Percentiles rank a stretch among this genome's conserved stretches.
These are phyloP conservation scores for Trapa bicornis DNA, from an alignment of 345 rosid species.

Conservation along the genomic window DNA sequence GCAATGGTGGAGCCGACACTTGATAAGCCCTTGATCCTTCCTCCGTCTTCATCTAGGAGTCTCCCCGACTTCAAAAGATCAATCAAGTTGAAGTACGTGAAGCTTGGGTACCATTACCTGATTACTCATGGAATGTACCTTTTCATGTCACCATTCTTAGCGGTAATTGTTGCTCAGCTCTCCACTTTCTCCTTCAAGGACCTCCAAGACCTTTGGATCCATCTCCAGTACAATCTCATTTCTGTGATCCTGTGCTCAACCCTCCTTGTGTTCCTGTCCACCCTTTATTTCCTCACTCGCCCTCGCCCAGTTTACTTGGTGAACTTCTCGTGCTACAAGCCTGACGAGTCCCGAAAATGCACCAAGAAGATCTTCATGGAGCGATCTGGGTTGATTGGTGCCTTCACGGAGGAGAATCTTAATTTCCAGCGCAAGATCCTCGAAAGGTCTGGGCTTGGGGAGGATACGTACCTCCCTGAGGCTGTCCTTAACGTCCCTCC, in stretches of 20 bases:
- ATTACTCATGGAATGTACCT: conserved; percentile 5
- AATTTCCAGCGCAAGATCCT: conserved; percentile 3
- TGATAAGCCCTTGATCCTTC: not conserved
- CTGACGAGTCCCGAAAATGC: not conserved
- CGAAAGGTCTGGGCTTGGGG: conserved; percentile 3
- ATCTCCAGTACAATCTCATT: conserved; percentile 3
- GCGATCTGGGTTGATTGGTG: not conserved
- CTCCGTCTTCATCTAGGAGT: not conserved
- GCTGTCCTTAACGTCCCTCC: conserved; percentile 4
- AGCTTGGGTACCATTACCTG: conserved; percentile 2
- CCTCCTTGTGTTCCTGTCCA: not conserved
- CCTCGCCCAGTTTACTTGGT: conserved; percentile 2
- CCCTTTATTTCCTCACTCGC: conserved; percentile 3
- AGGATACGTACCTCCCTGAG: not conserved
- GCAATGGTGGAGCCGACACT: not conserved
- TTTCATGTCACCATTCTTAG: not conserved
- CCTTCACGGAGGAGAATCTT: conserved; percentile 1
- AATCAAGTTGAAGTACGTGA: not conserved
- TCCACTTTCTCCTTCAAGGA: not conserved
- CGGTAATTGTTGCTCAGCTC: not conserved
- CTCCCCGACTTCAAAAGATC: conserved; percentile 3
- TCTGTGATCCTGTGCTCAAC: conserved; percentile 1
- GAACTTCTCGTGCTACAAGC: conserved; percentile 3
- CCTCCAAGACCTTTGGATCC: conserved; percentile 2
- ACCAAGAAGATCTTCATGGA: conserved; percentile 7